phyloP scores from a whole-genome alignment of 306 rosid species.

The Lathyrus oleraceus region DNA sequence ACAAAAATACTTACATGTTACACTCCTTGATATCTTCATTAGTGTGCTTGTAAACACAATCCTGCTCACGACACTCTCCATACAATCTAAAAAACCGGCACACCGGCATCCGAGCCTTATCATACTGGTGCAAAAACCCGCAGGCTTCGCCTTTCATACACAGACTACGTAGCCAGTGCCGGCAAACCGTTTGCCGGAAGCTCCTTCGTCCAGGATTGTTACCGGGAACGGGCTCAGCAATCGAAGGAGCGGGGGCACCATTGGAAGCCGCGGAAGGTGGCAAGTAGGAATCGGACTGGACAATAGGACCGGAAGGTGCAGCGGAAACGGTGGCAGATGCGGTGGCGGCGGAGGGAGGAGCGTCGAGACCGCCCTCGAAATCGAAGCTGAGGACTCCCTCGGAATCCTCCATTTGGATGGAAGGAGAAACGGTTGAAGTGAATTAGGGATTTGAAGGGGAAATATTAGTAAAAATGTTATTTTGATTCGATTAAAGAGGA shows the following conservation, averaged over 20 bases:
- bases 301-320: constrained; percentile 45
- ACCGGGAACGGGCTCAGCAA: constrained; percentile 16
- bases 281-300: constrained; percentile 49
- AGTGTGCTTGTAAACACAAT: constrained; percentile 95
- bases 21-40: constrained; percentile 98
- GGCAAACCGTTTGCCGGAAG: constrained; percentile 96
- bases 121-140: constrained; percentile 95
- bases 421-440: not conserved
- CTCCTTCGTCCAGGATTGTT: constrained; percentile 64
- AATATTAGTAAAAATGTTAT: no score
- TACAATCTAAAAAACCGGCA: constrained; percentile 85
- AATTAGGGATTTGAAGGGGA: constrained; percentile 38
- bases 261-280: constrained; percentile 37
- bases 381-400: constrained; percentile 98
- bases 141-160: constrained; percentile 99
- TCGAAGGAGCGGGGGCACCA: constrained; percentile 37
- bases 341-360: constrained; percentile 46
- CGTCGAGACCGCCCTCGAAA: constrained; percentile 96
- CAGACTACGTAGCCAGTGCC: constrained; percentile 94
- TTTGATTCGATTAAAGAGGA: not conserved
- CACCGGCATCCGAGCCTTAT: constrained; percentile 95
- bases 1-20: constrained; percentile 66
- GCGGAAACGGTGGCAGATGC: constrained; percentile 32
- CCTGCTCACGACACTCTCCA: constrained; percentile 99
- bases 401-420: constrained; percentile 75